Evolutionary conservation across 768 basidiomycete species (phyloP).

Genomic region (Plicaturopsis crispa): DNA sequence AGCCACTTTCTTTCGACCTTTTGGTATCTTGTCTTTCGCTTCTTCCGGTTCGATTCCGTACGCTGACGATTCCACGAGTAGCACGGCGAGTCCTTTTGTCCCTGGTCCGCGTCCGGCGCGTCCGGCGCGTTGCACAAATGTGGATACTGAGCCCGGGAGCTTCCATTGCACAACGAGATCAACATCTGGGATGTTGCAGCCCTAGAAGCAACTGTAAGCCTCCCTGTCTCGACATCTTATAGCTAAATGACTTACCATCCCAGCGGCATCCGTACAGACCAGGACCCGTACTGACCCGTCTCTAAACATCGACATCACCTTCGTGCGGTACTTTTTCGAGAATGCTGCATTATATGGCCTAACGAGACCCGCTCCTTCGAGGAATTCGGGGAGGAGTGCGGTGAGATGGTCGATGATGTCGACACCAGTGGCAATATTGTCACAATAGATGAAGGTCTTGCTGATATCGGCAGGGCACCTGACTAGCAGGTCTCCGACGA

Average conservation of each 20-base stretch:
- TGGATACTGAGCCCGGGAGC: slow-evolving; percentile 16
- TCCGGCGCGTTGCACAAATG: slow-evolving; percentile 25
- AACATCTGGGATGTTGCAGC: slow-evolving; percentile 26
- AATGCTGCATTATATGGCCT: slow-evolving; percentile 7
- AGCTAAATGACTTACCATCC: slow-evolving; percentile 19
- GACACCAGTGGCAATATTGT: slow-evolving; percentile 11
- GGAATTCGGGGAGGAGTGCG: neutral
- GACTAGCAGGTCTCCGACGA: slow-evolving; percentile 6
- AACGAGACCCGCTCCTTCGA: neutral
- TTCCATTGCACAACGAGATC: slow-evolving; percentile 32
- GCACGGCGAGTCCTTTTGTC: slow-evolving; percentile 15
- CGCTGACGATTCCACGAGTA: slow-evolving; percentile 17
- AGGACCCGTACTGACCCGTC: slow-evolving; percentile 17
- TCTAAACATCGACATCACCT: slow-evolving; percentile 13
- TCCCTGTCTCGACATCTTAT: neutral
- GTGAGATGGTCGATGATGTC: slow-evolving; percentile 12
- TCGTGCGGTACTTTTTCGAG: neutral
- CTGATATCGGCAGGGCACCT: slow-evolving; percentile 7
- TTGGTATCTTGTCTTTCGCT: neutral
- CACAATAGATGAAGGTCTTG: slow-evolving; percentile 17
- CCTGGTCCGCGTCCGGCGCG: slow-evolving; percentile 18
- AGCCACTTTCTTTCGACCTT: neutral
- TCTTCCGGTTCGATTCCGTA: slow-evolving; percentile 8
- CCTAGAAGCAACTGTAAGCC: slow-evolving; percentile 9
- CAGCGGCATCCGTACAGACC: slow-evolving; percentile 29